Percentiles rank a stretch among this genome's conserved stretches.
Evolutionary conservation across 1,284 basidiomycete species (phyloP).

Genomic region (Cryptococcus neoformans): DNA sequence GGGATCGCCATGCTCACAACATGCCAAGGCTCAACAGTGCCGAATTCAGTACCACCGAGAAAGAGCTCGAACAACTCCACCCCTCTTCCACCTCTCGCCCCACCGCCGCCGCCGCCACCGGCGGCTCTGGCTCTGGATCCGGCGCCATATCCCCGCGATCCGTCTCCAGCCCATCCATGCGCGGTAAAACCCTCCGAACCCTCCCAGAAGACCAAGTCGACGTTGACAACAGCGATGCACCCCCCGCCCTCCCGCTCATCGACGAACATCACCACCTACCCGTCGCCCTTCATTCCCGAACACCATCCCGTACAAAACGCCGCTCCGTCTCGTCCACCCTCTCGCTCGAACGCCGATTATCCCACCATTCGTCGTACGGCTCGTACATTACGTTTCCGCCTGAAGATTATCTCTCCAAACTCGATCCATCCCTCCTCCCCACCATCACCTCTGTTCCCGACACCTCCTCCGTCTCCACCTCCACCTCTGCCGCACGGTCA

Average conservation of each 20-base stretch:
- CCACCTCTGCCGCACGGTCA: no score
- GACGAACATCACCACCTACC: constrained; percentile 45
- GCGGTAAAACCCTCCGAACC: no score
- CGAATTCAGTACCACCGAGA: constrained; percentile 37
- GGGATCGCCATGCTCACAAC: constrained; percentile 40
- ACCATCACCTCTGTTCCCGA: no score
- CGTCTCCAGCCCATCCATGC: no score
- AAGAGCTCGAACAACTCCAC: constrained; percentile 37
- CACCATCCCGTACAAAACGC: constrained; percentile 89
- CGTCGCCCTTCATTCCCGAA: constrained; percentile 59
- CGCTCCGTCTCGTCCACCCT: constrained; percentile 82
- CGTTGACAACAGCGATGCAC: constrained; percentile 12
- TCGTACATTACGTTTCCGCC: constrained; percentile 39
- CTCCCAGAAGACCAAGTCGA: constrained; percentile 43
- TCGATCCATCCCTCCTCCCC: constrained; percentile 67
- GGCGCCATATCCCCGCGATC: constrained; percentile 12
- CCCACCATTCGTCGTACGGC: constrained; percentile 42
- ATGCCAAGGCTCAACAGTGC: constrained; percentile 29
- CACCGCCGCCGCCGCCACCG: constrained; percentile 10
- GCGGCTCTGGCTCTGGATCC: constrained; percentile 7
- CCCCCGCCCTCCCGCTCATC: constrained; percentile 18
- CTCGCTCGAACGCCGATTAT: constrained; percentile 50
- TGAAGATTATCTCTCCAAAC: constrained; percentile 64
- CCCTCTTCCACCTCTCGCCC: constrained; percentile 49
- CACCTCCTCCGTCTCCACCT: no score